phyloP scores from a whole-genome alignment of 202 grass and related monocot species.

The Hordeum pubiflorum region DNA sequence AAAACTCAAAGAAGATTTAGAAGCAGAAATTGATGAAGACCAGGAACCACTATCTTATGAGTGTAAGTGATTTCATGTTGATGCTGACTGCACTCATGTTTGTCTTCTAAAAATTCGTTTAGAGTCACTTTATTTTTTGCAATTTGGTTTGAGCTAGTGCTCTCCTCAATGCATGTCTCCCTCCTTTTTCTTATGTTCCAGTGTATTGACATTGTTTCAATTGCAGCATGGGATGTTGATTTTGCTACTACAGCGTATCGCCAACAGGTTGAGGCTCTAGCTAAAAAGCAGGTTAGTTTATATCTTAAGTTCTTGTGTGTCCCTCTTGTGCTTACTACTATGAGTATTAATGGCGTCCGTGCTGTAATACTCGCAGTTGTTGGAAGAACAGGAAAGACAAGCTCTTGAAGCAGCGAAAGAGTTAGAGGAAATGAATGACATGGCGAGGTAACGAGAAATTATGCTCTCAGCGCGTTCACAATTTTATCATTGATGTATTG shows the following conservation, averaged over 20 bases:
- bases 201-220: slow-evolving; percentile 24
- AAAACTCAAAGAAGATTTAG: slow-evolving; percentile 93
- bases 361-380: slow-evolving; percentile 44
- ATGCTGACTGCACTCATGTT: neutral
- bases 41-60: slow-evolving; percentile 94
- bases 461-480: neutral
- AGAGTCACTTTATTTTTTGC: neutral
- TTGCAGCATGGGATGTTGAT: slow-evolving; percentile 96
- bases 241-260: slow-evolving; percentile 90
- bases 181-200: neutral
- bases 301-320: slow-evolving; percentile 17
- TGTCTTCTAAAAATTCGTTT: neutral
- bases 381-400: slow-evolving; percentile 92
- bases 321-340: slow-evolving; percentile 11
- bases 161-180: neutral
- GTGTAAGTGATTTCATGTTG: slow-evolving; percentile 49
- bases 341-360: slow-evolving; percentile 9
- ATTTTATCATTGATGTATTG: neutral
- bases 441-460: slow-evolving; percentile 31
- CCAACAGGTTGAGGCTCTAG: slow-evolving; percentile 88
- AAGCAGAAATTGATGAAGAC: slow-evolving; percentile 98
- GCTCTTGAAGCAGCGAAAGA: slow-evolving; percentile 62
- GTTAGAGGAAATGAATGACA: slow-evolving; percentile 50
- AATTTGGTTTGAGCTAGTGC: neutral
- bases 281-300: slow-evolving; percentile 72